These are phyloP conservation scores for Coemansia sp. DNA, from an alignment of 192 early-diverging fungal species.

Conservation along the genomic window DNA sequence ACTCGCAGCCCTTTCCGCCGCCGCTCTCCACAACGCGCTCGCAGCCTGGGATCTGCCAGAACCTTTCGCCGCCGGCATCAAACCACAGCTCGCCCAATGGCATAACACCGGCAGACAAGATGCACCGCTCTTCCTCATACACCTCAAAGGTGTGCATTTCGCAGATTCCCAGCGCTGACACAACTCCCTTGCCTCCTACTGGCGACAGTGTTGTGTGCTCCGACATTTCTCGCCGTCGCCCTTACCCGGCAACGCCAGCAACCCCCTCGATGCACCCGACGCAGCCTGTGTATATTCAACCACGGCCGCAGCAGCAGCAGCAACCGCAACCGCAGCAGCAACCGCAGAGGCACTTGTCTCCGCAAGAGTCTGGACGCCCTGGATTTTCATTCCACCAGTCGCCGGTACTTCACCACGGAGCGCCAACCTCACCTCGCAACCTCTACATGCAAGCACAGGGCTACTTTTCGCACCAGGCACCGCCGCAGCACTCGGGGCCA, in stretches of 20 bases:
- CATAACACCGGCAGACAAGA: conserved; percentile 10
- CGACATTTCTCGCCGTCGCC: conserved; percentile 14
- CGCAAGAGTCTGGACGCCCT: neutral
- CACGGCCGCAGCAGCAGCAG: conserved; percentile 23
- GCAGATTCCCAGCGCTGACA: conserved; percentile 14
- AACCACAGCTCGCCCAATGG: conserved; percentile 32
- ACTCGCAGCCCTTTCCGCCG: conserved; percentile 23
- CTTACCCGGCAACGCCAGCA: conserved; percentile 22
- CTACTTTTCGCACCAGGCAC: conserved; percentile 24
- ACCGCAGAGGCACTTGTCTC: neutral
- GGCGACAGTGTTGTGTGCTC: conserved; percentile 16
- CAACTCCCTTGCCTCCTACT: conserved; percentile 16
- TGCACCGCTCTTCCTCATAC: conserved; percentile 11
- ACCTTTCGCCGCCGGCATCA: conserved; percentile 37
- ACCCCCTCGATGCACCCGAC: conserved; percentile 9
- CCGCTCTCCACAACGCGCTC: conserved; percentile 40
- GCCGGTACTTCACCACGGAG: conserved; percentile 14
- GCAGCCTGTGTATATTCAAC: conserved; percentile 10
- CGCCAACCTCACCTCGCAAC: conserved; percentile 21
- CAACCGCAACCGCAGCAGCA: neutral
- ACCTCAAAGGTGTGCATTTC: neutral
- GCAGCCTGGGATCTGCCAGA: conserved; percentile 19
- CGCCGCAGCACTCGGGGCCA: conserved; percentile 9
- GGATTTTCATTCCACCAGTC: conserved; percentile 14
- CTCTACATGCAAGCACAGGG: conserved; percentile 31